Evolutionary conservation across 805 yeast species (phyloP).

Genomic region (Debaryomyces castellii): DNA sequence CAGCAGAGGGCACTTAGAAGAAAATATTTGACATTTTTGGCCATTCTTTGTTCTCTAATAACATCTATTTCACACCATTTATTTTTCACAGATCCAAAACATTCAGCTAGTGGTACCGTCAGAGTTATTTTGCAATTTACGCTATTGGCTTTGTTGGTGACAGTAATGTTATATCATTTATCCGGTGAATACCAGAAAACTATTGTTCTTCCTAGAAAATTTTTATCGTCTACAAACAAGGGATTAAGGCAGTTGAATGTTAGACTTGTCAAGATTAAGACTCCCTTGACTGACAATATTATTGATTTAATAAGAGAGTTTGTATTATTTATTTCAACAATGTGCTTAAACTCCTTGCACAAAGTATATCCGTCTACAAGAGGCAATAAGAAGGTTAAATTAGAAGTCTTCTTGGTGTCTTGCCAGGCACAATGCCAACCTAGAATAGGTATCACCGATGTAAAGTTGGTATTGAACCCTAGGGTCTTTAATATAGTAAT

Average conservation of each 20-base stretch:
- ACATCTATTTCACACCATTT: conserved; percentile 41
- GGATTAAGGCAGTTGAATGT: conserved; percentile 84
- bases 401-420: conserved; percentile 39
- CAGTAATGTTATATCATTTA: conserved; percentile 73
- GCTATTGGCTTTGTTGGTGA: conserved; percentile 60
- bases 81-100: conserved; percentile 22
- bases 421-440: conserved; percentile 53
- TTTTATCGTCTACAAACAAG: conserved; percentile 79
- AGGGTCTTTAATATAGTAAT: conserved; percentile 78
- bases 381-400: conserved; percentile 28
- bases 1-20: conserved; percentile 66
- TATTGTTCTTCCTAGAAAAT: conserved; percentile 76
- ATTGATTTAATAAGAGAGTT: conserved; percentile 39
- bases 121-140: conserved; percentile 50
- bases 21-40: conserved; percentile 56
- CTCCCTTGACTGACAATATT: conserved; percentile 30
- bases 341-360: conserved; percentile 31
- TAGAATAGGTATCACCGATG: conserved; percentile 68
- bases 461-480: conserved; percentile 78
- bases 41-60: conserved; percentile 38
- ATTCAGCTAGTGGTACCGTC: conserved; percentile 26
- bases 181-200: conserved; percentile 90
- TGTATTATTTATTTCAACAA: conserved; percentile 27
- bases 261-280: conserved; percentile 63
- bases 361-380: conserved; percentile 31